phyloP scores from a whole-genome alignment of 768 basidiomycete genomes.

The Suillus cothurnatus region DNA sequence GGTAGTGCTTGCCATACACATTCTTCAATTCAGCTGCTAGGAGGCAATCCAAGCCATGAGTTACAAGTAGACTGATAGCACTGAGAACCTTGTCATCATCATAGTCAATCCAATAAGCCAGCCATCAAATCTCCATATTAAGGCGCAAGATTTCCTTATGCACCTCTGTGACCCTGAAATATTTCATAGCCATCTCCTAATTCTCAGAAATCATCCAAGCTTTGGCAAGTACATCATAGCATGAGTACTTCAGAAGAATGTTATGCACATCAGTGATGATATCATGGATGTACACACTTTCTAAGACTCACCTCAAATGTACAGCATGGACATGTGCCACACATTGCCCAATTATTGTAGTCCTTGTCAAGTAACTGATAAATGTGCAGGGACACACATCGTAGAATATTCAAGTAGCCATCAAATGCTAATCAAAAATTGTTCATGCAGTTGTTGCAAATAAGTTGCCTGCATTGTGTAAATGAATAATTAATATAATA shows the following conservation, averaged over 20 bases:
- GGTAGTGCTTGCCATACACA: neutral
- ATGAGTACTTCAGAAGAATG: slow-evolving; percentile 33
- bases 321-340: neutral
- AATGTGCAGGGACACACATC: neutral
- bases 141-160: slow-evolving; percentile 33
- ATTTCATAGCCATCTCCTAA: too few species aligned
- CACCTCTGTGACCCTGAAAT: slow-evolving; percentile 16
- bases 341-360: neutral
- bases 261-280: neutral
- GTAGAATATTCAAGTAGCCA: neutral
- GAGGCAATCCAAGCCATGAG: neutral
- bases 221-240: slow-evolving; percentile 29
- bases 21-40: neutral
- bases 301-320: neutral
- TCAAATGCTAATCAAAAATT: neutral
- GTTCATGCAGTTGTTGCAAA: neutral
- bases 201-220: slow-evolving; percentile 27
- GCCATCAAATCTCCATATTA: slow-evolving; percentile 34
- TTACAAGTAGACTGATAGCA: too few species aligned
- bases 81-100: neutral
- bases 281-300: neutral
- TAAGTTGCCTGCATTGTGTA: neutral
- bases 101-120: neutral
- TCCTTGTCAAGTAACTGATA: too few species aligned
- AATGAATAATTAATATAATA: neutral